Conservation (phyloP, 176 grass and related monocot species). For the maize (Zea mays) region Zm-B73-REFERENCE-NAM-5.0 NC_050099.1:121191001-121191500, state of each 20-base stretch:
- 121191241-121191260: background rate
- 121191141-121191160: constrained; percentile 12
- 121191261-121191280: background rate
- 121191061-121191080: too few species aligned
- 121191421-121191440: background rate
- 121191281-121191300: background rate
- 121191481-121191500: constrained; percentile 8
- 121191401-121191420: background rate
- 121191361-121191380: background rate
- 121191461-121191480: constrained; percentile 15
- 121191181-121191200: background rate
- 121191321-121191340: background rate
- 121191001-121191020: too few species aligned
- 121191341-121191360: background rate
- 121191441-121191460: background rate
- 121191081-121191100: too few species aligned
- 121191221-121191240: background rate
- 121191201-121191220: background rate
- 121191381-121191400: too few species aligned
- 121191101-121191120: background rate
- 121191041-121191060: too few species aligned
- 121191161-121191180: background rate
- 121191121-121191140: background rate
- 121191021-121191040: too few species aligned
- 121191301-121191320: background rate